Conservation (phyloP, 169 alveolate genomes). For the Plasmodium blacklocki region DNA sequence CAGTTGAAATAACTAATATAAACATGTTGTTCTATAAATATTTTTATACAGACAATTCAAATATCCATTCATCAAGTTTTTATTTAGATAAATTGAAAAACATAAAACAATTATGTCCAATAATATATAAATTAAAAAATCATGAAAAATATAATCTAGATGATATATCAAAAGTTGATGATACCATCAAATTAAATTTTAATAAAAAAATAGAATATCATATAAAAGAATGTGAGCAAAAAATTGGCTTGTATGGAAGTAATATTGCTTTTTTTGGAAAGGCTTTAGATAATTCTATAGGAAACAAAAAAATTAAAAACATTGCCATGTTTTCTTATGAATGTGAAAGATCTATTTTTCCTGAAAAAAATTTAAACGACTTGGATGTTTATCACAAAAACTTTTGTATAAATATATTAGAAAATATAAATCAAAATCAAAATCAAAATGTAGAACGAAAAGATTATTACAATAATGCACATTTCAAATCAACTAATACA, state of each 20-base stretch:
- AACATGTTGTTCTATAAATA: constrained; percentile 37
- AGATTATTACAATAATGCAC: too few species aligned
- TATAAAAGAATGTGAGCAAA: constrained; percentile 44
- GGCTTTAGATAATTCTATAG: constrained; percentile 49
- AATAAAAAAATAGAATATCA: constrained; percentile 11
- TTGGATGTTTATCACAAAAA: constrained; percentile 46
- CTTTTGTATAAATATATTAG: constrained; percentile 34
- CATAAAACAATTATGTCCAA: constrained; percentile 37
- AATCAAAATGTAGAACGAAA: too few species aligned
- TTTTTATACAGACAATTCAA: constrained; percentile 55
- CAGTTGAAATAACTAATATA: constrained; percentile 19
- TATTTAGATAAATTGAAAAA: constrained; percentile 41
- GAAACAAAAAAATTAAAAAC: constrained; percentile 35
- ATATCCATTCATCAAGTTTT: constrained; percentile 46
- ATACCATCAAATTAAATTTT: constrained; percentile 18
- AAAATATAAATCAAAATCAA: constrained; percentile 2
- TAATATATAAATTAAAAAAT: constrained; percentile 25
- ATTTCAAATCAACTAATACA: constrained; percentile 4
- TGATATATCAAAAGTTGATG: constrained; percentile 34
- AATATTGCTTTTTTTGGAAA: constrained; percentile 26
- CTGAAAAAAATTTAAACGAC: constrained; percentile 42
- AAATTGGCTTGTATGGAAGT: constrained; percentile 60
- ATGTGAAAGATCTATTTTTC: constrained; percentile 65
- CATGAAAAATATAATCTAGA: constrained; percentile 23
- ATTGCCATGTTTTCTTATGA: constrained; percentile 69